Percentiles rank a stretch among this genome's conserved stretches.
These are phyloP conservation scores for Encephalitozoon cuniculi DNA, from an alignment of 371 early-diverging fungal species.

Conservation along the genomic window DNA sequence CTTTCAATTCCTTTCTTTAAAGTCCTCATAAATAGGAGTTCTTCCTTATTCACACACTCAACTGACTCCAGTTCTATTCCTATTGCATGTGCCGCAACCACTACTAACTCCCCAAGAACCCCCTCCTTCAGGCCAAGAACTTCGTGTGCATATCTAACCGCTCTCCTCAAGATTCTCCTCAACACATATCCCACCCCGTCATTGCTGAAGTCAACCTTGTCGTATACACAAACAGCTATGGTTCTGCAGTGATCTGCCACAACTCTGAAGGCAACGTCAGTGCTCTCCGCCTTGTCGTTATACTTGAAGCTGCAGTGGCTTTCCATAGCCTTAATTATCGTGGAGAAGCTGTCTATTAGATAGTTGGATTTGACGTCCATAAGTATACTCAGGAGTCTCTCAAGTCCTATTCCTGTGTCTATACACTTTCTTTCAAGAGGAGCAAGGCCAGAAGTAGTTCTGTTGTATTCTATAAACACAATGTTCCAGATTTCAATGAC, in stretches of 20 bases:
- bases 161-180: conserved; percentile 89
- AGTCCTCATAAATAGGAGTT: conserved; percentile 84
- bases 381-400: conserved; percentile 87
- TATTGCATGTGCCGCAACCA: conserved; percentile 47
- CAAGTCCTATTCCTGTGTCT: conserved; percentile 97
- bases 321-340: conserved; percentile 68
- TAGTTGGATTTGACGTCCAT: conserved; percentile 93
- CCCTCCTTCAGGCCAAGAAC: conserved; percentile 66
- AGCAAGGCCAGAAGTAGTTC: conserved; percentile 81
- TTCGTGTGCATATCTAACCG: conserved; percentile 84
- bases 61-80: conserved; percentile 73
- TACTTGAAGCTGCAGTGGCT: conserved; percentile 73
- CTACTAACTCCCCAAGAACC: conserved; percentile 33
- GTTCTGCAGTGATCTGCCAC: conserved; percentile 97
- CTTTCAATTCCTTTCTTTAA: conserved; percentile 88
- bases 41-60: conserved; percentile 86
- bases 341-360: conserved; percentile 67
- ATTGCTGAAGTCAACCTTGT: conserved; percentile 86
- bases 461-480: conserved; percentile 98
- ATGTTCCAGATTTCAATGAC: conserved; percentile 99
- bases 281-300: conserved; percentile 64
- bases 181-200: conserved; percentile 98
- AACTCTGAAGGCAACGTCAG: conserved; percentile 94
- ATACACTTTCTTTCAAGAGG: conserved; percentile 87
- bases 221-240: conserved; percentile 85